A percentile compares a stretch with the other conserved stretches of the same genome.
These are phyloP conservation scores for Saturnispora serradocipensis DNA, from an alignment of 805 yeast species.

Conservation along the genomic window DNA sequence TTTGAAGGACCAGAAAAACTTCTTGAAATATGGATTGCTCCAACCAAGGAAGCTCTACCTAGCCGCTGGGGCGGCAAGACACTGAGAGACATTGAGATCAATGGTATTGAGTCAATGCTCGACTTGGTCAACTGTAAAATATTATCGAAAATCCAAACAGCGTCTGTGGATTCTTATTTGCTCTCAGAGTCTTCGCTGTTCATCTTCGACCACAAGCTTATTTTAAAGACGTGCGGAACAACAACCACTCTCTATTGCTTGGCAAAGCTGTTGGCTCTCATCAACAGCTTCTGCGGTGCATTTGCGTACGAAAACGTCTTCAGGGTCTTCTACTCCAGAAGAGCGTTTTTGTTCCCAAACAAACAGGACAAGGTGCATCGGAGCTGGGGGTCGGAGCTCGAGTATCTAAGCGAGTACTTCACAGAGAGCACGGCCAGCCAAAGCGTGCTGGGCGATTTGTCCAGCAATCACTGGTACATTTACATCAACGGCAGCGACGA, in stretches of 20 bases:
- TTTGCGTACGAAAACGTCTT: slow-evolving; percentile 30
- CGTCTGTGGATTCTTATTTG: slow-evolving; percentile 68
- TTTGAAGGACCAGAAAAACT: slow-evolving; percentile 97
- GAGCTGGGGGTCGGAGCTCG: slow-evolving; percentile 77
- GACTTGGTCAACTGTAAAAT: slow-evolving; percentile 85
- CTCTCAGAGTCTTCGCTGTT: slow-evolving; percentile 85
- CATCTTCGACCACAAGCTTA: slow-evolving; percentile 76
- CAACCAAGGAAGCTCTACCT: slow-evolving; percentile 33
- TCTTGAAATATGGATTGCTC: slow-evolving; percentile 81
- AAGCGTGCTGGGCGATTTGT: slow-evolving; percentile 72
- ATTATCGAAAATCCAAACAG: slow-evolving; percentile 64
- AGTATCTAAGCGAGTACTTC: slow-evolving; percentile 58
- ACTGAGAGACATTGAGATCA: slow-evolving; percentile 55
- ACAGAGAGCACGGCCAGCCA: slow-evolving; percentile 46
- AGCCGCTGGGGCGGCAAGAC: slow-evolving; percentile 33
- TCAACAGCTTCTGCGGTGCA: slow-evolving; percentile 35
- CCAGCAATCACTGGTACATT: slow-evolving; percentile 85
- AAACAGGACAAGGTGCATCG: slow-evolving; percentile 73
- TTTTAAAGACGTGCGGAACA: slow-evolving; percentile 93
- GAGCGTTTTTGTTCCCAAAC: slow-evolving; percentile 88
- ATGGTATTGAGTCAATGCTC: slow-evolving; percentile 61
- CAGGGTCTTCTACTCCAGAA: slow-evolving; percentile 80
- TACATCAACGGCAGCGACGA: slow-evolving; percentile 48
- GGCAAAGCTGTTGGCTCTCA: slow-evolving; percentile 48
- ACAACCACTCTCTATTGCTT: slow-evolving; percentile 82